Percentiles rank a stretch among this genome's conserved stretches.
These are phyloP conservation scores for Suillus hirtellus DNA, from an alignment of 768 basidiomycete genomes.

Conservation along the genomic window DNA sequence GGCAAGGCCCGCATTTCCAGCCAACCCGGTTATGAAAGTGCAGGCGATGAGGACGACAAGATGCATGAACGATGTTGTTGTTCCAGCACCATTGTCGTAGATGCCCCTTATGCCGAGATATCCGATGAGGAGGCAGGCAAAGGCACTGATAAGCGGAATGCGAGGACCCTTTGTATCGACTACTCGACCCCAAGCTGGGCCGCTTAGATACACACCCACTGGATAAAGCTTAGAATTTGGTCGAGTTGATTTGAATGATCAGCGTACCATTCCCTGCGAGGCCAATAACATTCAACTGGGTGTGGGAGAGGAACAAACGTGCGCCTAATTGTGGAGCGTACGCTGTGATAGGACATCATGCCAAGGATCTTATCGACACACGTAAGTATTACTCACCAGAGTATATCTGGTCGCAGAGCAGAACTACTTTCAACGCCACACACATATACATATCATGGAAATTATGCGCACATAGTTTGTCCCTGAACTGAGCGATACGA, in stretches of 20 bases:
- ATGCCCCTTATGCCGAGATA: slow-evolving; percentile 74
- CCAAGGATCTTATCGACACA: background rate
- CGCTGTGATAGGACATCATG: slow-evolving; percentile 41
- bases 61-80: slow-evolving; percentile 41
- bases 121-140: slow-evolving; percentile 61
- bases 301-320: slow-evolving; percentile 74
- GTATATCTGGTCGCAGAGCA: slow-evolving; percentile 24
- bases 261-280: slow-evolving; percentile 73
- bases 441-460: background rate
- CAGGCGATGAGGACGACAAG: slow-evolving; percentile 58
- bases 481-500: slow-evolving; percentile 64
- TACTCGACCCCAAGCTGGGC: slow-evolving; percentile 78
- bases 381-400: slow-evolving; percentile 24
- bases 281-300: slow-evolving; percentile 79
- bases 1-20: slow-evolving; percentile 70
- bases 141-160: slow-evolving; percentile 60
- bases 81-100: slow-evolving; percentile 52
- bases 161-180: slow-evolving; percentile 76
- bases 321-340: slow-evolving; percentile 86
- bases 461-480: slow-evolving; percentile 67
- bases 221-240: slow-evolving; percentile 1
- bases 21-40: slow-evolving; percentile 73
- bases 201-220: slow-evolving; percentile 79
- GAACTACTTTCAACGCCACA: background rate
- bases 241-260: background rate